Conservation (phyloP, 2,329 filamentous ascomycete genomes). For the Arachnopeziza araneosa region DNA sequence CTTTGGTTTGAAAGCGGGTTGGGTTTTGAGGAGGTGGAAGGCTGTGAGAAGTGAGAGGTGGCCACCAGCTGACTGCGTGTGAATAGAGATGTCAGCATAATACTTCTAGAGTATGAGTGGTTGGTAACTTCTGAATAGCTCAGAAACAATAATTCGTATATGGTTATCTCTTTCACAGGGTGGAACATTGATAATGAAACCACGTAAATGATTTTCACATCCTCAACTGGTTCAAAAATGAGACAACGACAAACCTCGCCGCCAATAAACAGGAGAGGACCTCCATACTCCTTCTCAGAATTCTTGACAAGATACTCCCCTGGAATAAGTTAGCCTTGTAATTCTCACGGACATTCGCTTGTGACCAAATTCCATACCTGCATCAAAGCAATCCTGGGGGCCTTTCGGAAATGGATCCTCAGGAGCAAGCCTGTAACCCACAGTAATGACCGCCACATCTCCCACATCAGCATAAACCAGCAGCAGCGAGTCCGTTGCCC, state of each 20-base stretch:
- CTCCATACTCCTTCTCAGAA: constrained; percentile 37
- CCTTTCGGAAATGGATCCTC: constrained; percentile 51
- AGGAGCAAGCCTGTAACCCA: constrained; percentile 55
- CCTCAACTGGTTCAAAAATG: too few relatives aligned
- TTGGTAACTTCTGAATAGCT: neutral
- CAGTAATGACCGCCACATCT: constrained; percentile 44
- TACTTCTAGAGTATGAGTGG: neutral
- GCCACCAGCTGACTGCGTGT: constrained; percentile 47
- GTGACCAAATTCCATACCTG: constrained; percentile 24
- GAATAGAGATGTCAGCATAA: neutral
- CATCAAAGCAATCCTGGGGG: constrained; percentile 52
- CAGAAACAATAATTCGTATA: too few relatives aligned
- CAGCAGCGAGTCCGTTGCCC: constrained; percentile 35
- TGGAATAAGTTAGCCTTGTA: constrained; percentile 35
- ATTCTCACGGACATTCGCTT: neutral
- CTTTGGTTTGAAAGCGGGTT: constrained; percentile 35
- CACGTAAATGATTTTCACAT: too few relatives aligned
- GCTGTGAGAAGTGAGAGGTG: constrained; percentile 43
- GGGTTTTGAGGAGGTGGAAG: constrained; percentile 40
- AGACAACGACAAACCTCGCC: constrained; percentile 27
- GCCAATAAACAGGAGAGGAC: constrained; percentile 38
- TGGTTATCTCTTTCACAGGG: too few relatives aligned
- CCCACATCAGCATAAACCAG: constrained; percentile 44
- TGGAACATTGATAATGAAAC: too few relatives aligned
- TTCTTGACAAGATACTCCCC: constrained; percentile 48